Conservation (phyloP, 2,329 filamentous ascomycete genomes). For the Dothideomycetidae sp. region DNA sequence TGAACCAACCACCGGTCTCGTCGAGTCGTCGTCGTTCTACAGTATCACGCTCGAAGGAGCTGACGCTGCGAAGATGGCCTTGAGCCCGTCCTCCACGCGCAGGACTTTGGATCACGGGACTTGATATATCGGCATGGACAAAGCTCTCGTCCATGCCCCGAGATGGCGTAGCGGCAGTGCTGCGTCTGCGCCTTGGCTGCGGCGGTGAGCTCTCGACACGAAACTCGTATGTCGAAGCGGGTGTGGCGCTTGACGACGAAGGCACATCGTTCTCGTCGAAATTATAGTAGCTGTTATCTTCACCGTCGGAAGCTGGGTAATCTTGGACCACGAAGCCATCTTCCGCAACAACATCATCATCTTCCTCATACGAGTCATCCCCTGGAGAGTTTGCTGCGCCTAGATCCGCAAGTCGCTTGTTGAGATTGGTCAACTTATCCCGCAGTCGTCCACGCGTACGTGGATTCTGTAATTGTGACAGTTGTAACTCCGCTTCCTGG, state of each 20-base stretch:
- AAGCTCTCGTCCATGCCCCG: slow-evolving; percentile 7
- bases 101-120: slow-evolving; percentile 3
- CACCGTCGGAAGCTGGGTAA: slow-evolving; percentile 19
- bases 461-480: slow-evolving; percentile 20
- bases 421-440: slow-evolving; percentile 20
- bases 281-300: slow-evolving; percentile 20
- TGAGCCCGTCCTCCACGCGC: neutral
- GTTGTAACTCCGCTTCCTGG: slow-evolving; percentile 21
- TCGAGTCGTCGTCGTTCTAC: slow-evolving; percentile 16
- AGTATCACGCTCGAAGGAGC: slow-evolving; percentile 13
- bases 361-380: slow-evolving; percentile 16
- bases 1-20: slow-evolving; percentile 20
- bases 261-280: slow-evolving; percentile 17
- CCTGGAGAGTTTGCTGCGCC: slow-evolving; percentile 17
- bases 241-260: slow-evolving; percentile 13
- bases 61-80: slow-evolving; percentile 1
- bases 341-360: slow-evolving; percentile 10
- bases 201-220: slow-evolving; percentile 10
- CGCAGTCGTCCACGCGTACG: slow-evolving; percentile 20
- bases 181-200: neutral
- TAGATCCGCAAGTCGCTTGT: slow-evolving; percentile 21
- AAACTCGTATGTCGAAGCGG: slow-evolving; percentile 20
- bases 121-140: slow-evolving; percentile 11
- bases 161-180: neutral
- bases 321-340: slow-evolving; percentile 18